phyloP scores from a whole-genome alignment of 805 yeast species.

The Candida boidinii region DNA sequence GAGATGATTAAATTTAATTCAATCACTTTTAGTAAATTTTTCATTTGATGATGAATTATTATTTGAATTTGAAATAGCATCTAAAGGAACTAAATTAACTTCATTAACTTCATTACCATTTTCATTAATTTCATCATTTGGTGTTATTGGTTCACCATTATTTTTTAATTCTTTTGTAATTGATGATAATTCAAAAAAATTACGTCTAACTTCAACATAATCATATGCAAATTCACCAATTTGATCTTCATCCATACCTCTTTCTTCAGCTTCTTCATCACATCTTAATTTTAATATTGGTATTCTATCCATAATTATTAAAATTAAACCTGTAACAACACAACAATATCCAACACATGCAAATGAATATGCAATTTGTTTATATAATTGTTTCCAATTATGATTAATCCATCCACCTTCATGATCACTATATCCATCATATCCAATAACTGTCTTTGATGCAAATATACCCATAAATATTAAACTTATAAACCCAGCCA shows the following conservation, averaged over 20 bases:
- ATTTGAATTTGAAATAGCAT: no score
- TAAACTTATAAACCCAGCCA: conserved; percentile 88
- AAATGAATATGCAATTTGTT: conserved; percentile 74
- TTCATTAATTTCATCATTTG: no score
- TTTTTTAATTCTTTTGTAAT: no score
- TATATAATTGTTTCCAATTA: conserved; percentile 86
- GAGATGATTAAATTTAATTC: no score
- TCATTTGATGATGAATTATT: no score
- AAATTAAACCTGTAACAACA: conserved; percentile 69
- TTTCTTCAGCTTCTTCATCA: conserved; percentile 74
- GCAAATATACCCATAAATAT: conserved; percentile 87
- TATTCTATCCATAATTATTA: conserved; percentile 62
- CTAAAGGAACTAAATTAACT: no score
- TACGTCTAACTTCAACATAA: conserved; percentile 93
- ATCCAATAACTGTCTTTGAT: conserved; percentile 79
- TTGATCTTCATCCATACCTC: conserved; percentile 93
- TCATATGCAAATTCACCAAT: conserved; percentile 99
- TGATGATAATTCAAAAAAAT: conserved; percentile 45
- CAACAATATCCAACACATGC: conserved; percentile 71
- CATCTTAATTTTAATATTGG: conserved; percentile 82
- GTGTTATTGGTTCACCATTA: no score
- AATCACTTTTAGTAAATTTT: no score
- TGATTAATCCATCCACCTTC: conserved; percentile 90
- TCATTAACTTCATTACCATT: no score
- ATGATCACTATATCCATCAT: conserved; percentile 79